These are phyloP conservation scores for Pseudisothecium myosuroides DNA, from an alignment of 225 moss, liverwort and hornwort genomes.

Conservation along the genomic window DNA sequence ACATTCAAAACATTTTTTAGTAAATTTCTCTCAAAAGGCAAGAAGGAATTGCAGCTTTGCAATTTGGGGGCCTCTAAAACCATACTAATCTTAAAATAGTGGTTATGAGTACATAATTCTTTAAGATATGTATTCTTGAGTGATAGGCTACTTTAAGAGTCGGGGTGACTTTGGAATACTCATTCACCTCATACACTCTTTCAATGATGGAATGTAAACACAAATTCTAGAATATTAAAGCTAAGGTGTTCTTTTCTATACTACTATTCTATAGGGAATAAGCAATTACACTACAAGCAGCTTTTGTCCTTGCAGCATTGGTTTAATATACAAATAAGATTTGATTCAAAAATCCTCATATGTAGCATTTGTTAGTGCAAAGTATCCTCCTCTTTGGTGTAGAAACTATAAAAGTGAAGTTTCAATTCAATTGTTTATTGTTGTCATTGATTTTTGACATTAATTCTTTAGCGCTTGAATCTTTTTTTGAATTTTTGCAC, in stretches of 20 bases:
- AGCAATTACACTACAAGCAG: fast-evolving
- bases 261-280: too few relatives aligned
- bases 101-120: not conserved
- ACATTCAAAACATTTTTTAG: not conserved
- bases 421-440: not conserved
- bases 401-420: not conserved
- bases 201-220: not conserved
- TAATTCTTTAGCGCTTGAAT: not conserved
- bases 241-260: not conserved
- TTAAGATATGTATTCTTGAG: not conserved
- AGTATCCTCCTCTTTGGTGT: not conserved
- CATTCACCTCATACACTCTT: not conserved
- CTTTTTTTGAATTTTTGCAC: not conserved
- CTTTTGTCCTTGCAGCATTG: fast-evolving
- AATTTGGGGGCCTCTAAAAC: not conserved
- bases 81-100: not conserved
- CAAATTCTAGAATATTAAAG: not conserved
- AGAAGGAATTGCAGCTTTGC: not conserved
- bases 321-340: not conserved
- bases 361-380: not conserved
- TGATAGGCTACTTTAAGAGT: not conserved
- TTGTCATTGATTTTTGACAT: not conserved
- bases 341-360: not conserved
- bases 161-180: not conserved
- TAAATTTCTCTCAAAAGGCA: not conserved